Evolutionary conservation across 148 eudicot species (phyloP), one percentile per base, ranked within the genome.

Genomic region (Heliosperma pusillum): DNA sequence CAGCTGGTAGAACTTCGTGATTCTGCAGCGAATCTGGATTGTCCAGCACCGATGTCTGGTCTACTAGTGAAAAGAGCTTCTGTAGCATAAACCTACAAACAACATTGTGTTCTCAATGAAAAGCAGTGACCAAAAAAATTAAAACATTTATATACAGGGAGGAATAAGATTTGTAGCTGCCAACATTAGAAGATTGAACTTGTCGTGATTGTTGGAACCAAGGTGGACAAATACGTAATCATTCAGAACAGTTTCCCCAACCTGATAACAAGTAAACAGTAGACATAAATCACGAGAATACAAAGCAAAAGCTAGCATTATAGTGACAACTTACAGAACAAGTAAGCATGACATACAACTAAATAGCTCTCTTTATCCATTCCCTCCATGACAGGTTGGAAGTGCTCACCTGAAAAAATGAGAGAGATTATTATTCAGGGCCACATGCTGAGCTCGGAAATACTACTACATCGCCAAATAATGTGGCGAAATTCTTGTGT

Each of bases 131-230:
- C 30, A 45, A 70, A 15, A 26, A 45, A 13, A 26, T 26, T 24
- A 16, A 7, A 15, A 64, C 55, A 5, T 12, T 9, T 12, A 66
- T 22, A 19, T 40, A 47, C 19, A 60, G 47, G 27, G 65, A 30
- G 7, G 69, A 40, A 40, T 53, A 26, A 33, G 40, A 74, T 62
- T 24, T 21, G 1, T 15, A 73, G 76, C 63, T 33, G 67, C 96
- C 73, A 68, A 95, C 98, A 92, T 89, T 78, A 95, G 87, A 60
- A 95, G 92, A 87, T 92, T 95, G 82, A 92, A 92, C 82, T 95
- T 95, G 87, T 92, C 98, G 66, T 86, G 81, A 81, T 94, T 89
- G 80, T 89, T 87, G 53, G 75, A 20, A 42, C 87, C 89, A 75
- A 95, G 96, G 82, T 95, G 98, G 55, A 92, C 97, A 78, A 95